A percentile compares a stretch with the other conserved stretches of the same genome.
These are phyloP conservation scores for Tuber melanosporum DNA, from an alignment of 495 filamentous ascomycete species.

Conservation along the genomic window DNA sequence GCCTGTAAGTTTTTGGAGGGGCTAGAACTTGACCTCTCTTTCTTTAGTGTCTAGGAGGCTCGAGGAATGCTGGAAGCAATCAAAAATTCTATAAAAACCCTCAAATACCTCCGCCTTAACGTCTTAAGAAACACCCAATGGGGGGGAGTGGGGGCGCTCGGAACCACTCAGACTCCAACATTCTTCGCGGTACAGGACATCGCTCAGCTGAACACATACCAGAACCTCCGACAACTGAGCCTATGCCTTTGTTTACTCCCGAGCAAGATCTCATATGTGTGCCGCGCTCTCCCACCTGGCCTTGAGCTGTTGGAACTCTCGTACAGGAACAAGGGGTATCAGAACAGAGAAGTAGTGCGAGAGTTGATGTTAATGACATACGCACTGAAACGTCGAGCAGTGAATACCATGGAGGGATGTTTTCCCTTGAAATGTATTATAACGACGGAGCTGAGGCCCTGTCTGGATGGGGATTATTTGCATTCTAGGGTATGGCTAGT, in stretches of 20 bases:
- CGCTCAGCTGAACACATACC: neutral
- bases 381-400: neutral
- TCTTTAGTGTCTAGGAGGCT: neutral
- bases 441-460: neutral
- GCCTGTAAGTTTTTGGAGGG: neutral
- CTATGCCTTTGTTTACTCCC: neutral
- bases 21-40: neutral
- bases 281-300: neutral
- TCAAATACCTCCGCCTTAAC: neutral
- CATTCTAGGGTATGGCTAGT: neutral
- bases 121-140: neutral
- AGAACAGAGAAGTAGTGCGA: too few relatives aligned
- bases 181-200: neutral
- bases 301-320: neutral
- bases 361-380: neutral
- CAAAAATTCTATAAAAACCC: neutral
- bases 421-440: neutral
- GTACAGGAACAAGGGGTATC: neutral
- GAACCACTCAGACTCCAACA: too few relatives aligned
- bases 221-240: neutral
- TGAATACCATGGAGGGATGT: neutral
- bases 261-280: neutral
- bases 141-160: too few relatives aligned
- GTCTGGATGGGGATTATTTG: neutral
- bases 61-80: neutral